Conservation (phyloP, 352 stramenopile genomes). For the Thalassiosira allenii region DNA sequence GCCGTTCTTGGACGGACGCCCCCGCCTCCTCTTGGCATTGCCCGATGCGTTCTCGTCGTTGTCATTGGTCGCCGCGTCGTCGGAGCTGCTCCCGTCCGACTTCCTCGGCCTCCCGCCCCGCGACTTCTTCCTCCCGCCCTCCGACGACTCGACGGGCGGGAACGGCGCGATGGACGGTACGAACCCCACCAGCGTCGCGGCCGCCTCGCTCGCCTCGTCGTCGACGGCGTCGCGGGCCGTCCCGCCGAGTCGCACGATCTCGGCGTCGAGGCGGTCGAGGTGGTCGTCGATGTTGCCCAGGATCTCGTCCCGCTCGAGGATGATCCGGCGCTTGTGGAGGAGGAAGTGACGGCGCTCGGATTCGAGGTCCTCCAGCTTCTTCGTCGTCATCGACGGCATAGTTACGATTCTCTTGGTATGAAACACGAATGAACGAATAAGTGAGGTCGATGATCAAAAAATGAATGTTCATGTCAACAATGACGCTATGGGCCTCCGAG, state of each 20-base stretch:
- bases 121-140: slow-evolving; percentile 20
- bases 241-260: slow-evolving; percentile 45
- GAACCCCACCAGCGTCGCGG: background rate
- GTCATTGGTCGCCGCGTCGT: background rate
- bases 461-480: too few species aligned
- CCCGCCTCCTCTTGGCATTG: slow-evolving; percentile 7
- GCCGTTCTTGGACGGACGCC: slow-evolving; percentile 8
- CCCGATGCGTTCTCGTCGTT: background rate
- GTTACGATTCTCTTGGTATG: too few species aligned
- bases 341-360: slow-evolving; percentile 10
- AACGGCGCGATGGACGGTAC: slow-evolving; percentile 18
- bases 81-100: too few species aligned
- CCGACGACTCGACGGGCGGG: background rate
- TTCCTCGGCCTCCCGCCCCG: slow-evolving; percentile 15
- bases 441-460: too few species aligned
- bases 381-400: background rate
- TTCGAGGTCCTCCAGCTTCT: slow-evolving; percentile 31
- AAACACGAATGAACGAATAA: too few species aligned
- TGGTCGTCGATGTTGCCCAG: slow-evolving; percentile 31
- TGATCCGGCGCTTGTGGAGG: slow-evolving; percentile 19
- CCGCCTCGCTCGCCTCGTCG: background rate
- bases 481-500: too few species aligned
- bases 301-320: slow-evolving; percentile 37
- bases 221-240: background rate
- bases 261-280: slow-evolving; percentile 25